These are phyloP conservation scores for Medicago lupulina DNA, from an alignment of 306 rosid species.

Conservation along the genomic window DNA sequence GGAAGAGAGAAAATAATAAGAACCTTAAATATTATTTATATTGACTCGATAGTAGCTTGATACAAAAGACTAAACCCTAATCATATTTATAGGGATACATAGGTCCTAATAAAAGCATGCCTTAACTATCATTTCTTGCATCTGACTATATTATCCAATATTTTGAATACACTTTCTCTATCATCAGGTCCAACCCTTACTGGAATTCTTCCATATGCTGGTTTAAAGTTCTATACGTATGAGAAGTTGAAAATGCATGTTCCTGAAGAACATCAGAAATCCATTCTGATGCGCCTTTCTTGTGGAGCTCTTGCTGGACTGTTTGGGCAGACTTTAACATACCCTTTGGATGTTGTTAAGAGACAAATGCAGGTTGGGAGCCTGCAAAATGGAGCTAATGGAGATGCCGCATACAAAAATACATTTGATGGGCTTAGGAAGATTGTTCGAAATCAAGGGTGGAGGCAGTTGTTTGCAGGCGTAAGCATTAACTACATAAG, in stretches of 20 bases:
- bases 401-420: slow-evolving; percentile 63
- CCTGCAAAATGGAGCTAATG: slow-evolving; percentile 54
- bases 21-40: too few species aligned
- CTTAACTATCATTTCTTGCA: slow-evolving; percentile 19
- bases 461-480: slow-evolving; percentile 92
- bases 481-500: slow-evolving; percentile 90
- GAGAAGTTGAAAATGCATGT: slow-evolving; percentile 79
- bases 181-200: slow-evolving; percentile 83
- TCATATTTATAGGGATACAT: too few species aligned
- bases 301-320: slow-evolving; percentile 98
- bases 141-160: slow-evolving; percentile 3
- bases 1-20: too few species aligned
- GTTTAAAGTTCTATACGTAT: slow-evolving; percentile 87
- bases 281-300: slow-evolving; percentile 79
- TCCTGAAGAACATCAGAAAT: slow-evolving; percentile 85
- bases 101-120: background rate
- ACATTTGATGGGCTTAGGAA: slow-evolving; percentile 67
- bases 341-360: slow-evolving; percentile 95
- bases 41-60: too few species aligned
- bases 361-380: slow-evolving; percentile 99
- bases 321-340: slow-evolving; percentile 94
- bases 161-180: slow-evolving; percentile 36
- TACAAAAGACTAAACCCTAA: too few species aligned
- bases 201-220: slow-evolving; percentile 96
- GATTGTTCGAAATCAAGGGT: slow-evolving; percentile 80